Evolutionary conservation across 2,329 filamentous ascomycete species (phyloP), one percentile per base, ranked within the genome.

Genomic region (Colletotrichum magnum): DNA sequence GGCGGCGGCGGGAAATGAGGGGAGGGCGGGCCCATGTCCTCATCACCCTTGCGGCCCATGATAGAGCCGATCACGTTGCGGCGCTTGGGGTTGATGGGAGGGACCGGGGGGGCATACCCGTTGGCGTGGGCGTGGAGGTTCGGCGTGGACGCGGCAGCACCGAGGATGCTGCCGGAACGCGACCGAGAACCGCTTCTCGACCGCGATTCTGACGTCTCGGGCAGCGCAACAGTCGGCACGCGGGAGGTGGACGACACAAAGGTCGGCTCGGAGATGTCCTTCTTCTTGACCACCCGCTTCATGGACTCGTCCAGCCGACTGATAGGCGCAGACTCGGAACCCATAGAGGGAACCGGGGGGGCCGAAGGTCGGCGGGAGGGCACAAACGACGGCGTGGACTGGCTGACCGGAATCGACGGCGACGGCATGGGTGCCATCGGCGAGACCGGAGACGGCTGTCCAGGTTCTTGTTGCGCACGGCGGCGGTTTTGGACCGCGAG

Each of bases 41-140:
- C 78, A 12, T 83, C 81, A 5, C 78, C 78, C 13, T 75, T 76
- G 18, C 78, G 78, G 18, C 80, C 78, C 47, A 77, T 72, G 21
- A 83, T 70, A 4, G 78, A 77, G 26, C 79, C 80, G n/a, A 82
- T 75, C 1, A 81, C 76, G 10, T 82, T 83, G 61, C 86, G 83
- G 10, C 88, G 84, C 57, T 86, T 83, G 32, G 88, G 88, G 74
- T 90, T 90, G 75, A 90, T 87, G 2, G 88, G 87, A 2, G 88
- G 88, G 43, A 90, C 68, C 2, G 88, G 88, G 2, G 88, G 87
- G 2, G 79, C 81, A 28, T 74, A 66, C 18, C 75, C 73, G 12
- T 74, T 56, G 36, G 36, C 26, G 10, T 59, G 43, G 6, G 76
- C 75, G 54, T 81, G 80, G 50, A 82, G 71, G 67, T 81, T 81